Conservation (phyloP, 176 grass and related monocot species). For the Zea mays region DNA sequence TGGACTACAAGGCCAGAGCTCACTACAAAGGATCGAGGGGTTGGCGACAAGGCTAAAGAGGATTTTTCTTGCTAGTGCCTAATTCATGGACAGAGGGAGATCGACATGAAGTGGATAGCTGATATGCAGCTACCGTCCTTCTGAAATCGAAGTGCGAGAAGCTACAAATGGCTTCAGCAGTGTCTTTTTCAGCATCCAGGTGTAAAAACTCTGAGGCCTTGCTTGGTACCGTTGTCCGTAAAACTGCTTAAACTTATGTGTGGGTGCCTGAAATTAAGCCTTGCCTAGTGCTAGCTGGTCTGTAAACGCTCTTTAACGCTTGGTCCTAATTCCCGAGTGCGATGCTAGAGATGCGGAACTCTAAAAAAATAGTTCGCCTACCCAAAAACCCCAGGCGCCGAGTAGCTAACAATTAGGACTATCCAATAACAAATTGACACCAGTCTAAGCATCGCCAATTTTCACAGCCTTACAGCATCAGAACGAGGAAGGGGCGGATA, state of each 20-base stretch:
- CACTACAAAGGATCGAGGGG: neutral
- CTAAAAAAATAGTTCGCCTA: neutral
- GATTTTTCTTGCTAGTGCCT: neutral
- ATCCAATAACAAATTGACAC: neutral
- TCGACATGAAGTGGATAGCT: neutral
- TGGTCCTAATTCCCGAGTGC: neutral
- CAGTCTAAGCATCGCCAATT: neutral
- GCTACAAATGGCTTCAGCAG: neutral
- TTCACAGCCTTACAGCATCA: neutral
- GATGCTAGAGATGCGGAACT: neutral
- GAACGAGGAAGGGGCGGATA: neutral
- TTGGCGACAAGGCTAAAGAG: neutral
- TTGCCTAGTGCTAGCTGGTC: neutral
- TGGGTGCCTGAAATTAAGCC: neutral
- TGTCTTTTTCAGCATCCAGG: neutral
- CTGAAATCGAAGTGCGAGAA: neutral
- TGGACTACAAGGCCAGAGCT: neutral
- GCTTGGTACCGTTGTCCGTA: neutral
- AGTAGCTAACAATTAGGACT: neutral
- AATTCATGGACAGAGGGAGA: neutral
- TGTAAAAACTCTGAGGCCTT: neutral
- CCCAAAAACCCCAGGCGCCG: neutral
- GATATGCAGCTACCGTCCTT: neutral
- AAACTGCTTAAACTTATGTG: neutral
- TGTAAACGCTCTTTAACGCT: neutral